Evolutionary conservation across 2,329 filamentous ascomycete species (phyloP).

Genomic region (Pochonia chlamydosporia): DNA sequence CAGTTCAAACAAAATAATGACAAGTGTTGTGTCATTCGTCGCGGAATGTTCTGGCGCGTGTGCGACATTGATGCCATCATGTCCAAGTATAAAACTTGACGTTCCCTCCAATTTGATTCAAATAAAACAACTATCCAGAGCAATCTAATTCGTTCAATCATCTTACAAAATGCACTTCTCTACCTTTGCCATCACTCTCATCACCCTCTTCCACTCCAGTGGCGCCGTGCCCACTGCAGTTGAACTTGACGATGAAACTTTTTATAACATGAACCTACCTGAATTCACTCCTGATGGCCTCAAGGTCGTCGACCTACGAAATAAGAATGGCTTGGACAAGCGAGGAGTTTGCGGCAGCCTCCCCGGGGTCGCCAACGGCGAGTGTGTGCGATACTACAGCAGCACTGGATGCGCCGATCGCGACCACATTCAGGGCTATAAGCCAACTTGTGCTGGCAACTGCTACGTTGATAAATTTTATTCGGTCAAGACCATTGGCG

Average conservation of each 20-base stretch:
- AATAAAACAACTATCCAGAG: not conserved
- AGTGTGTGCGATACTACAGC: conserved; percentile 8
- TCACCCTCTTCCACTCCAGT: not conserved
- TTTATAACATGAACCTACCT: conserved; percentile 8
- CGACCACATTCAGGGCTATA: conserved; percentile 10
- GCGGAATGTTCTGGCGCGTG: too few species aligned
- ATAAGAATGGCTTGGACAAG: conserved; percentile 1
- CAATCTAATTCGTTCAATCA: not conserved
- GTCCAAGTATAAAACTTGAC: too few species aligned
- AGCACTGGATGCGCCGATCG: conserved; percentile 1
- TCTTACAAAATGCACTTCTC: not conserved
- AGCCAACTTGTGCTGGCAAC: conserved; percentile 9
- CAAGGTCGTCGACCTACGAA: conserved; percentile 6
- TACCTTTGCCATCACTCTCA: not conserved
- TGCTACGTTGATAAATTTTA: conserved; percentile 9
- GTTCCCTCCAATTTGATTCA: too few species aligned
- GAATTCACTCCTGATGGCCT: conserved; percentile 4
- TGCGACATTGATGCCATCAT: too few species aligned
- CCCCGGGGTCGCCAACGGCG: conserved; percentile 6
- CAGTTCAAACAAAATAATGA: too few species aligned
- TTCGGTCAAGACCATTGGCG: conserved; percentile 5
- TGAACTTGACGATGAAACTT: not conserved
- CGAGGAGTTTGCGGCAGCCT: not conserved
- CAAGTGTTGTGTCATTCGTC: too few species aligned
- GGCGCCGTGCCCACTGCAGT: not conserved